Conservation (phyloP, 306 rosid species). For the Pueraria montana region DNA sequence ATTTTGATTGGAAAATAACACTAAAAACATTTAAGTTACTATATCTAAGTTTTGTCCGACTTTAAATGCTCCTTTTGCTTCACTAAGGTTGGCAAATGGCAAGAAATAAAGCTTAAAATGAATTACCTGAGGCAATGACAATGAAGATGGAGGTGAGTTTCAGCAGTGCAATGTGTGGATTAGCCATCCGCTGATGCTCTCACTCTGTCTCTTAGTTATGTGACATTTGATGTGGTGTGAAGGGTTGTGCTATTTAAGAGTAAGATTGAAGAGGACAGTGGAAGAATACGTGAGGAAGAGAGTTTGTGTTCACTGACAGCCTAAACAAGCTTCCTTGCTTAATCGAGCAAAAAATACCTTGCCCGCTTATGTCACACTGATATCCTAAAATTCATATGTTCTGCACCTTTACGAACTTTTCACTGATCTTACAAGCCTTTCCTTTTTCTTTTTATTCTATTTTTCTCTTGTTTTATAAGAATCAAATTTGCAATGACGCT, state of each 20-base stretch:
- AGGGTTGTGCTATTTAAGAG: constrained; percentile 37
- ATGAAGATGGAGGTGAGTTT: constrained; percentile 51
- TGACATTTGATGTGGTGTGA: constrained; percentile 36
- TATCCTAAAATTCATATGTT: constrained; percentile 28
- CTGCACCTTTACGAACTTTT: constrained; percentile 22
- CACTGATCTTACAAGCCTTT: constrained; percentile 19
- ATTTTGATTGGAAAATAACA: not conserved
- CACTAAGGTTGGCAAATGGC: not conserved
- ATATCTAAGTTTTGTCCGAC: not conserved
- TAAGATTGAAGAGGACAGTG: constrained; percentile 25
- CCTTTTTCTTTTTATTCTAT: not conserved
- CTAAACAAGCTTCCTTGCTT: constrained; percentile 52
- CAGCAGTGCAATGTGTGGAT: constrained; percentile 30
- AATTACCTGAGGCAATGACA: constrained; percentile 51
- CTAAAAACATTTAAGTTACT: not conserved
- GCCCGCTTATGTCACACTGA: constrained; percentile 32
- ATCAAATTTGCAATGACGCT: not conserved
- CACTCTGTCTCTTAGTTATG: constrained; percentile 23
- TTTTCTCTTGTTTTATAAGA: not conserved
- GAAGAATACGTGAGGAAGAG: constrained; percentile 58
- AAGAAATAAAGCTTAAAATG: not conserved
- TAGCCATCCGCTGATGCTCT: constrained; percentile 42
- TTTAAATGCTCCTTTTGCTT: not conserved
- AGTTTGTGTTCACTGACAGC: constrained; percentile 39
- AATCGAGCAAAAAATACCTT: constrained; percentile 48